phyloP scores from a whole-genome alignment of 2,329 filamentous ascomycete species.

The Microdochium paspali region DNA sequence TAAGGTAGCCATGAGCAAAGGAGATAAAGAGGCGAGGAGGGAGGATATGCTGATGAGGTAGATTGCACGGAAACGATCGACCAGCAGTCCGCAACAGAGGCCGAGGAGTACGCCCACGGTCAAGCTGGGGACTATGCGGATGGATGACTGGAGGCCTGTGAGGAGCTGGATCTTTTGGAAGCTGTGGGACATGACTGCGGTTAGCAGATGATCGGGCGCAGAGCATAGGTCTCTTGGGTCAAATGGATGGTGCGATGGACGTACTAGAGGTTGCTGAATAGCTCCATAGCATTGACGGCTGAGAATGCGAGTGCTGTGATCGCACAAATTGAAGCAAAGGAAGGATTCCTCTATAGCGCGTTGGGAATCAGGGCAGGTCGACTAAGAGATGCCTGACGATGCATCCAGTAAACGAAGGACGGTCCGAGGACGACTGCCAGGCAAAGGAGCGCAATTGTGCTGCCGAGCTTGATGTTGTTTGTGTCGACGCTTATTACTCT shows the following conservation, averaged over 20 bases:
- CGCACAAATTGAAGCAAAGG: slow-evolving; percentile 46
- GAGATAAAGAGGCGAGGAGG: slow-evolving; percentile 30
- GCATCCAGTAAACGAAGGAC: slow-evolving; percentile 45
- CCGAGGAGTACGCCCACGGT: slow-evolving; percentile 32
- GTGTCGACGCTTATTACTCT: background rate
- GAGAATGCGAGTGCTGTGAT: slow-evolving; percentile 35
- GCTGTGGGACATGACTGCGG: too few species aligned
- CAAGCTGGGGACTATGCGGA: slow-evolving; percentile 36
- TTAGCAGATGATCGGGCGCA: too few species aligned
- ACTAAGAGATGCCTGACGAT: slow-evolving; percentile 32
- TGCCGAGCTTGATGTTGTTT: slow-evolving; percentile 20
- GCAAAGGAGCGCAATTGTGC: slow-evolving; percentile 33
- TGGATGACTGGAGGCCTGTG: slow-evolving; percentile 32
- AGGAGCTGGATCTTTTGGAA: slow-evolving; percentile 38
- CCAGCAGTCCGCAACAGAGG: slow-evolving; percentile 32
- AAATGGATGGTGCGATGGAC: background rate
- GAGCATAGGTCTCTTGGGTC: too few species aligned
- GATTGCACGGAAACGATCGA: slow-evolving; percentile 28
- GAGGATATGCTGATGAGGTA: slow-evolving; percentile 29
- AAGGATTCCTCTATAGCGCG: slow-evolving; percentile 43
- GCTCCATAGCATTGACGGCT: slow-evolving; percentile 37
- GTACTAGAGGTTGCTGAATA: slow-evolving; percentile 34
- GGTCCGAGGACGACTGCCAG: slow-evolving; percentile 32
- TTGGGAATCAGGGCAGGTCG: slow-evolving; percentile 51
- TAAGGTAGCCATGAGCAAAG: slow-evolving; percentile 45